Conservation (phyloP, 2,329 filamentous ascomycete genomes). For the Xylaria sp. region DNA sequence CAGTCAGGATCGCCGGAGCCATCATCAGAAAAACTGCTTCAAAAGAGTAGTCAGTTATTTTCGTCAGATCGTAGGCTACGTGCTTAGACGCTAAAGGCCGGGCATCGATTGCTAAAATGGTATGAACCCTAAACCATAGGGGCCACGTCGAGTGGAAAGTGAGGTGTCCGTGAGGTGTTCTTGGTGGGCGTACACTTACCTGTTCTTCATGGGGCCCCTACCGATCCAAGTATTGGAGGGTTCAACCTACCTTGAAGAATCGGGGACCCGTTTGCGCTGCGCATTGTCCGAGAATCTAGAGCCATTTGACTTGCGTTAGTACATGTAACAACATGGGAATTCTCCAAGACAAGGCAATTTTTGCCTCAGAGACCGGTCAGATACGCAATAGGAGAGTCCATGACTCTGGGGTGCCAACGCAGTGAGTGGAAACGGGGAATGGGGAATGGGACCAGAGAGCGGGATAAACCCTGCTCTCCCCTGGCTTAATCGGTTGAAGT, state of each 20-base stretch:
- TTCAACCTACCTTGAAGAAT: not conserved
- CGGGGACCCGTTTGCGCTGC: not conserved
- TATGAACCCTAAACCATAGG: not conserved
- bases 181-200: not conserved
- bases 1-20: not conserved
- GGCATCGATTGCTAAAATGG: not conserved
- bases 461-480: not conserved
- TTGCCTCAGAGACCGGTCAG: not conserved
- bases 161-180: not conserved
- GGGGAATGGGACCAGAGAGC: not conserved
- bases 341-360: not conserved
- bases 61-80: no score
- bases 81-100: not conserved
- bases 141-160: not conserved
- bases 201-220: not conserved
- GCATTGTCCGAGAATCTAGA: not conserved
- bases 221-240: not conserved
- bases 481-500: not conserved
- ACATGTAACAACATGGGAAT: not conserved
- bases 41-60: not conserved
- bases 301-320: not conserved
- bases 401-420: not conserved
- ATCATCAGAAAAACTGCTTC: not conserved
- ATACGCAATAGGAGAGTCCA: not conserved
- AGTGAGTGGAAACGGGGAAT: not conserved